Evolutionary conservation across 371 early-diverging fungal genomes (phyloP).

Genomic region (Basidiobolus meristosporus): DNA sequence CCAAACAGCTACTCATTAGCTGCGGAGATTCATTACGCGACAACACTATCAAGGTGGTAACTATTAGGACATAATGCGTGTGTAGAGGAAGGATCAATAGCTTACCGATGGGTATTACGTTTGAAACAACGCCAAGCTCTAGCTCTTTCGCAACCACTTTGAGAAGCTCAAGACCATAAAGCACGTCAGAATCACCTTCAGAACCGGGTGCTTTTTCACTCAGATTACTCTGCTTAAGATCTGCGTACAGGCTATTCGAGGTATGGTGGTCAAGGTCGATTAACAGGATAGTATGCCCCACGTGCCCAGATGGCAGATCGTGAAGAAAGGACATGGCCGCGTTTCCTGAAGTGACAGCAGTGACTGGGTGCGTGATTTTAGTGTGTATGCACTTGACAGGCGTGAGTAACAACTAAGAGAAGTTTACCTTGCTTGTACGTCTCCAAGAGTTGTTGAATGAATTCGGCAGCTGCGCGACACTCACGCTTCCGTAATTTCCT

Average conservation of each 20-base stretch:
- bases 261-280: background rate
- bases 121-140: background rate
- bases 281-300: background rate
- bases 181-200: background rate
- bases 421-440: too few species aligned
- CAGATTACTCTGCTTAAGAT: too few species aligned
- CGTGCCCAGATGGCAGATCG: background rate
- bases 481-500: too few species aligned
- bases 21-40: conserved; percentile 3
- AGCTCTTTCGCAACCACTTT: conserved; percentile 2
- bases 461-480: too few species aligned
- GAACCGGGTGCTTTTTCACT: background rate
- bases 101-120: too few species aligned
- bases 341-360: background rate
- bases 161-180: conserved; percentile 5
- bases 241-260: too few species aligned
- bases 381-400: background rate
- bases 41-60: too few species aligned
- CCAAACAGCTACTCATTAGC: conserved; percentile 4
- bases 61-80: too few species aligned
- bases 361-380: too few species aligned
- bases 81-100: too few species aligned
- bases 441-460: too few species aligned
- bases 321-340: background rate
- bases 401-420: background rate